Conservation (phyloP, 495 filamentous ascomycete genomes). For the Viridothelium virens region DNA sequence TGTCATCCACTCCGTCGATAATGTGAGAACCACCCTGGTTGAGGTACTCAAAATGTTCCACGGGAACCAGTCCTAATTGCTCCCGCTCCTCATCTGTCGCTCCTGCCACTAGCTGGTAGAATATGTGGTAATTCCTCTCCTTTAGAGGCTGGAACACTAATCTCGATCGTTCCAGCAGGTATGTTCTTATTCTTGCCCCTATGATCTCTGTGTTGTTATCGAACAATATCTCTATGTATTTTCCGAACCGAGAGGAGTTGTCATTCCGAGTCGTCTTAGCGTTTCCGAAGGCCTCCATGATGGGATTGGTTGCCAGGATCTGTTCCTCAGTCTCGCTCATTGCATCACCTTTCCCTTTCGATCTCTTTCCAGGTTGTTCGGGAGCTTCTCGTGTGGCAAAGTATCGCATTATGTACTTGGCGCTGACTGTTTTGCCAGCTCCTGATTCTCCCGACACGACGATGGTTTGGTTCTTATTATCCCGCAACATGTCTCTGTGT, state of each 20-base stretch:
- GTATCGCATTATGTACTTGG: conserved; percentile 99
- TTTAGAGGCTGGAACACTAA: conserved; percentile 97
- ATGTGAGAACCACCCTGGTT: conserved; percentile 88
- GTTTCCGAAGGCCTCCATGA: conserved; percentile 99
- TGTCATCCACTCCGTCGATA: conserved; percentile 95
- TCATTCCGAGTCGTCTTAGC: conserved; percentile 98
- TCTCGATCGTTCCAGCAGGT: conserved; percentile 88
- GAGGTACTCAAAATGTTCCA: conserved; percentile 90
- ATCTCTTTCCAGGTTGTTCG: conserved; percentile 72
- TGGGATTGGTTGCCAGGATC: conserved; percentile 95
- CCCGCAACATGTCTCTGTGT: conserved; percentile 87
- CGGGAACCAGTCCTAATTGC: conserved; percentile 64
- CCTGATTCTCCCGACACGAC: conserved; percentile 98
- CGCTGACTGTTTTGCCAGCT: conserved; percentile 97
- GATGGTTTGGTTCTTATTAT: conserved; percentile 93
- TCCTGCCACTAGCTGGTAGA: conserved; percentile 96
- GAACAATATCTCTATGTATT: conserved; percentile 99
- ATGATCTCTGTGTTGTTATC: conserved; percentile 93
- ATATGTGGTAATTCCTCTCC: conserved; percentile 98
- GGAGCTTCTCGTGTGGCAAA: conserved; percentile 96
- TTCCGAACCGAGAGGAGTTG: conserved; percentile 97
- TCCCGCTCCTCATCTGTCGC: conserved; percentile 76
- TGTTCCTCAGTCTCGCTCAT: conserved; percentile 99
- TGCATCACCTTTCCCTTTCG: conserved; percentile 68
- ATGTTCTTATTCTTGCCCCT: conserved; percentile 92